Evolutionary conservation across 2,329 filamentous ascomycete genomes (phyloP).

Genomic region (Aquanectria penicillioides): DNA sequence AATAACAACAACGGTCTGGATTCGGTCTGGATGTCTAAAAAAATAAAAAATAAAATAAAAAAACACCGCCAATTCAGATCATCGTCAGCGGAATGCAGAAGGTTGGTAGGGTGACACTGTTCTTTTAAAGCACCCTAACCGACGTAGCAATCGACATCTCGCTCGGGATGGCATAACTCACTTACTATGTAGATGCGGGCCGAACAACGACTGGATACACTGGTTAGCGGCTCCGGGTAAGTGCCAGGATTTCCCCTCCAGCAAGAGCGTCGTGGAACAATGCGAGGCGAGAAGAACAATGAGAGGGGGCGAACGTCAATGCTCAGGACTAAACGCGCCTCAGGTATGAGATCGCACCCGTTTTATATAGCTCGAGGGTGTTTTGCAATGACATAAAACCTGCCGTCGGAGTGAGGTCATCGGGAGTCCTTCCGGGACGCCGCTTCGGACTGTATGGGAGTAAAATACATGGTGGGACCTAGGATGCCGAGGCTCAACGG

Average conservation of each 20-base stretch:
- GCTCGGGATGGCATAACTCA: slow-evolving; percentile 6
- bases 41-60: too few relatives aligned
- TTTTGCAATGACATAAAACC: background rate
- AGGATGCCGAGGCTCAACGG: slow-evolving; percentile 21
- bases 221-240: background rate
- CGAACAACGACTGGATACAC: slow-evolving; percentile 1
- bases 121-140: background rate
- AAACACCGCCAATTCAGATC: too few relatives aligned
- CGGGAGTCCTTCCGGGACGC: background rate
- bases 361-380: background rate
- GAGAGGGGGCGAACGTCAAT: background rate
- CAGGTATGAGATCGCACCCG: too few relatives aligned
- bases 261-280: background rate
- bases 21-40: too few relatives aligned
- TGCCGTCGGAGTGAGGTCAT: slow-evolving; percentile 7
- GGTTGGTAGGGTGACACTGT: too few relatives aligned
- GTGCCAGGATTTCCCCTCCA: background rate
- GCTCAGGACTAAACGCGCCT: too few relatives aligned
- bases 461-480: slow-evolving; percentile 3
- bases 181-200: background rate
- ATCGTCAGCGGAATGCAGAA: too few relatives aligned
- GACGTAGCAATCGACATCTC: background rate
- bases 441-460: background rate
- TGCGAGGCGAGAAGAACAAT: background rate
- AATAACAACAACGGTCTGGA: too few relatives aligned